Base-by-base conservation (phyloP, 176 grass and related monocot species). In the Otatea glauca region DNA sequence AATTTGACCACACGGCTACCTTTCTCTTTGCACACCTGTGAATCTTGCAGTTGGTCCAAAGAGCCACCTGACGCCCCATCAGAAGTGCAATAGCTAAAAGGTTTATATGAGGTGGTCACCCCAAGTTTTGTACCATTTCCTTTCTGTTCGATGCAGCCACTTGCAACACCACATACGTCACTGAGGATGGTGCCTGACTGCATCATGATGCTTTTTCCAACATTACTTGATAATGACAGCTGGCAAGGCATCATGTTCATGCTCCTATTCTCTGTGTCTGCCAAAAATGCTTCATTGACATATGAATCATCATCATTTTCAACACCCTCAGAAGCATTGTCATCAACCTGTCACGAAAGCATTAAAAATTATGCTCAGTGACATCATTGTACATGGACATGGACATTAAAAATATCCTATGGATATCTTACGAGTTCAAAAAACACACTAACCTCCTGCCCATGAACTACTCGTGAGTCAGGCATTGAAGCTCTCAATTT, bases 201-300 rank as follows among this genome's bases (percentile, higher is more conserved):
- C 65, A 71, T 70, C 43, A 68, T 66, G 67, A 75, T 81, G 42
- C 42, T 47, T 81, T 65, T 81, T 21, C 58, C 86, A 69, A 63
- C n/a, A 89, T 72, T 73, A 21, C 60, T 66, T 78, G 84, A 55
- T 76, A 88, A 65, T 32, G 86, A 54, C 27, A 89, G 66, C 35
- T 87, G 86, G 80, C 15, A 87, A 37, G 80, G 67, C 35, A 49
- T 70, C 14, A 49, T 24, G 76, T 62, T 85, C 39, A 76, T 59
- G 61, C 84, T 92, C 63, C 85, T 86, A 62, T 84, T 80, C 81
- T 94, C 89, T 54, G 83, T 80, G 65, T 94, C 93, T 63, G 86
- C 91, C 53, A 99, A 90, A 86, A 99, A 96, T 86, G 96, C 93
- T 93, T 99, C 96, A 71, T 99, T 94, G 83, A 99, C 91, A 87